Evolutionary conservation across 768 basidiomycete genomes (phyloP), one percentile per base, ranked within the genome.

Genomic region (Kwoniella shandongensis): DNA sequence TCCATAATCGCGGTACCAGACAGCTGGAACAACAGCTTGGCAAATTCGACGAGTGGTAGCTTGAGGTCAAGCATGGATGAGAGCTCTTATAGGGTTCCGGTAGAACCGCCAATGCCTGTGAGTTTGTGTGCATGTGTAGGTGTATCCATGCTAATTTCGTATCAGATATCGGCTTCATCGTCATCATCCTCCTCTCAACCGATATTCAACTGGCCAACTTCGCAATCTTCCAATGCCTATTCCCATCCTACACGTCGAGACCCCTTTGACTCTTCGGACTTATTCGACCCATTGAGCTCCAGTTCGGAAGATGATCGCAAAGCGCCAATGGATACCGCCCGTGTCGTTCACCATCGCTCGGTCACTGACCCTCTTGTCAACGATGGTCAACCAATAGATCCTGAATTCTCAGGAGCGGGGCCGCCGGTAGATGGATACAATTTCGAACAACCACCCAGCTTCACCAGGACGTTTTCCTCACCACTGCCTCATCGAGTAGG

Each of bases 401-500:
- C 62, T 13, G 65, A 64, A 41, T 59, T 61, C 17, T 27, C 51
- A 17, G 39, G 55, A 5, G 41, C 36, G 11, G 52, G 54, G 29
- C 47, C 61, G 23, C 46, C 48, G 20, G n/a, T 45, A 3, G 54
- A 51, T 7, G 44, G 47, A 3, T 69, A 57, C 45, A 38, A 61
- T 22, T 46, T 51, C 53, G 53, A 52, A 27, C 18, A 40, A 26
- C 69, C 67, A 12, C 85, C 86, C 42, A 81, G 81, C n/a, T 83
- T 89, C 55, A 84, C 85, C 46, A 83, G 91, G 51, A 85, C 87
- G 2, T 84, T 87, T 65, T 89, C 90, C 17, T 83, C 86, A 78
- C 91, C 91, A 18, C 77, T 86, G n/a, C 84, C 88, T 12, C 83
- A 84, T 13, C 87, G 89, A 73, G 82, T 92, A n/a, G 83, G 82